Evolutionary conservation across 192 early-diverging fungal species (phyloP), one percentile per base, ranked within the genome.

Genomic region (Backusella tarrabulga): DNA sequence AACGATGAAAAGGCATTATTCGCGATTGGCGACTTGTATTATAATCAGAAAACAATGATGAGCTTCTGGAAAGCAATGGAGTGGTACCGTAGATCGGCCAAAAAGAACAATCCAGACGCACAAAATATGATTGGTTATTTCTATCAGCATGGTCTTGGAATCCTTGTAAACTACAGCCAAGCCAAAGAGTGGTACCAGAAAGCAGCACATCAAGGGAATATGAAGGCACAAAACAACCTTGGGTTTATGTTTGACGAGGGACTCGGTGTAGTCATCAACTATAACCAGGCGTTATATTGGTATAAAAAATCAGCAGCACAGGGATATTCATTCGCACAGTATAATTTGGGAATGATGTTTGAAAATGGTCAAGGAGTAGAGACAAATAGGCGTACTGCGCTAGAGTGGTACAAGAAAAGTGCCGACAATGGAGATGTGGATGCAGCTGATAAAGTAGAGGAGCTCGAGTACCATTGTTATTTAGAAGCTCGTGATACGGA

Each of bases 221-320:
- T 91, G 7, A 81, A 92, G 7, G 95, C 92, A 6, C 90, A 93
- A 60, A 94, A 93, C 77, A 90, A 90, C 67, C 85, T 96, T 8
- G 95, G 94, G 12, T 91, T 91, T 78, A 84, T 92, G 34, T 95
- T 90, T 76, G 92, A 93, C 71, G 91, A 95, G 84, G 94, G 93
- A 7, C 80, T 91, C n/a, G 94, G 93, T 3, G 79, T 87, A 12
- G 76, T 81, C 26, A 73, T 87, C 42, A 82, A 89, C 56, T 76
- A 83, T 50, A 76, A 85, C 60, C 79, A 87, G 5, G 84, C 88
- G 38, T 88, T 88, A 23, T 78, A 87, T 21, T 92, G 92, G 83
- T 88, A 85, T 56, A 79, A 75, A 23, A 79, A 80, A 34, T 84
- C 85, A 4, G 85, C 87, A 11, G 72, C 81, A 36, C 84, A 87